Evolutionary conservation across 139 green algal genomes (phyloP), one percentile per base, ranked within the genome.

Genomic region (Chlamydomonas incerta): DNA sequence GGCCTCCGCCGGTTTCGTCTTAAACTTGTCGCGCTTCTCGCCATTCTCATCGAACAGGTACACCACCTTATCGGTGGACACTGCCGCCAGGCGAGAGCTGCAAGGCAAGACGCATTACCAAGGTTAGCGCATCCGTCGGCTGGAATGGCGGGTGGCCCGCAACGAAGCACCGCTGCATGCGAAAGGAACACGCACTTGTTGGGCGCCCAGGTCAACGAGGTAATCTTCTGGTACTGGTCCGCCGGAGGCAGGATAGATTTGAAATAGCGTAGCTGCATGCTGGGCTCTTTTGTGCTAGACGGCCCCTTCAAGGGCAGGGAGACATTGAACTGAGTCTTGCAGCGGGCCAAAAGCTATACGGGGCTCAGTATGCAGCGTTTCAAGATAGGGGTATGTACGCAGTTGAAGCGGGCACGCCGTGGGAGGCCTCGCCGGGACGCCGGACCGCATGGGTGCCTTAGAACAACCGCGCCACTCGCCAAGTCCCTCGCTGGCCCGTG

Each of bases 31-130:
- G 70, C 90, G 91, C 20, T 90, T 87, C 47, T 97, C 94, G 15
- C 95, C 95, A 77, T 87, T 88, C 69, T 96, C 95, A 72, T 98
- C 95, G 80, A 96, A 98, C 26, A 98, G 82, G 65, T 97, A 94
- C 23, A 98, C 93, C 35, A 98, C 91, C n/a, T 90, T 90, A 37
- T 98, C 95, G 1, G 88, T 90, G 46, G 93, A 95, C 3, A 93
- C 95, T 0, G 89, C 95, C 28, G 95, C 95, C 5, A 98, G 84
- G 74, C 94, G 94, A 47, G 83, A 77, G 52, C 93, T 96, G 90
- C 86, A 77, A 60, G 35, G 55, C 55, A 60, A 26, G 55, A 20
- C 2, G 2, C 55, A 60, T 60, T 21, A 31, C 23, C 24, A 67
- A 17, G 24, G 24, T 33, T 67, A 67, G 60, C 6, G 26, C 62